Conservation (phyloP, 331 rosid species). For the Quercus phellos region DNA sequence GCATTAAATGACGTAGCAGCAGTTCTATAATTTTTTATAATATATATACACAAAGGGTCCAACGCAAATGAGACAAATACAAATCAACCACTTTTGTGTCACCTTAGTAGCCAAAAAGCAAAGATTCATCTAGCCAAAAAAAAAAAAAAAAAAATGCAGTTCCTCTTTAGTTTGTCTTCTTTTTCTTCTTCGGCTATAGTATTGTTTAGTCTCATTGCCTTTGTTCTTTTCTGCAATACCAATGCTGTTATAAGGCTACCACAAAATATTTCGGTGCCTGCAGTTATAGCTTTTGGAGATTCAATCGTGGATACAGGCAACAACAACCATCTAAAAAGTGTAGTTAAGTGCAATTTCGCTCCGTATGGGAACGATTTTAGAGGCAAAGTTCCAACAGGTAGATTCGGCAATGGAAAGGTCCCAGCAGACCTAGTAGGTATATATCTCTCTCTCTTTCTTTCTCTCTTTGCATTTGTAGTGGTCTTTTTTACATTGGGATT, state of each 20-base stretch:
- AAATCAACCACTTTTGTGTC: not conserved
- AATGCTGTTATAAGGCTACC: slow-evolving; percentile 29
- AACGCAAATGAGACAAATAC: not conserved
- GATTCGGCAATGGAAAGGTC: slow-evolving; percentile 26
- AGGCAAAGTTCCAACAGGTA: slow-evolving; percentile 10
- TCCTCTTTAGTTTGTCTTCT: not conserved
- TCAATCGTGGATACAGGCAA: slow-evolving; percentile 83
- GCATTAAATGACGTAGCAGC: too few species aligned
- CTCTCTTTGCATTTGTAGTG: not conserved
- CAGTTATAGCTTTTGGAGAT: slow-evolving; percentile 66
- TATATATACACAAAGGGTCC: too few species aligned
- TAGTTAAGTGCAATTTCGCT: slow-evolving; percentile 15
- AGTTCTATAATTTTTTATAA: too few species aligned
- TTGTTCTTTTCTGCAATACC: not conserved
- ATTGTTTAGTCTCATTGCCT: slow-evolving; percentile 11
- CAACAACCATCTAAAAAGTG: slow-evolving; percentile 42
- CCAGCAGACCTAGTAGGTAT: slow-evolving; percentile 22
- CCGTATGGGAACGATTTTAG: slow-evolving; percentile 25
- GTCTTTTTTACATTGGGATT: not conserved
- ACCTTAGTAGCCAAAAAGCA: not conserved
- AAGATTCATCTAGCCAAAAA: not conserved
- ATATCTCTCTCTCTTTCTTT: not conserved
- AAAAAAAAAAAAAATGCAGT: not conserved
- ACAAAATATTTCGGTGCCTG: slow-evolving; percentile 43
- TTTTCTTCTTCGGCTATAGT: not conserved